Conservation (phyloP, 2,329 filamentous ascomycete genomes). For the Verticillium zaregamsianum region DNA sequence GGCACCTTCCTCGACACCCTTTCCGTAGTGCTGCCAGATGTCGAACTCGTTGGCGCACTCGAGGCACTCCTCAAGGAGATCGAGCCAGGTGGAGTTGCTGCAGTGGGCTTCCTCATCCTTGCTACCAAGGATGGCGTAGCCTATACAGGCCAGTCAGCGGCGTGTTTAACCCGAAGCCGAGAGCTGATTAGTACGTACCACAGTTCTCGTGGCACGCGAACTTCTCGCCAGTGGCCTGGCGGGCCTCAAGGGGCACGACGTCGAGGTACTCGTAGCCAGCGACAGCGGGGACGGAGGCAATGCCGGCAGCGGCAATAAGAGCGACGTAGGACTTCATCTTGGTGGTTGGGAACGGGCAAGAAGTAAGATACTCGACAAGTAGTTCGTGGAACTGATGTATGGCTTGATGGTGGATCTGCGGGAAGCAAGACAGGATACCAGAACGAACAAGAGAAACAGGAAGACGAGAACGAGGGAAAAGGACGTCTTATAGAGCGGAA, state of each 20-base stretch:
- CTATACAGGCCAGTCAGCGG: slow-evolving; percentile 11
- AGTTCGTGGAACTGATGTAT: neutral
- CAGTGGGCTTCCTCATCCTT: slow-evolving; percentile 27
- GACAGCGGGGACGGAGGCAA: neutral
- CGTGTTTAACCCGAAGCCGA: neutral
- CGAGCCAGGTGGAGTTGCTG: slow-evolving; percentile 30
- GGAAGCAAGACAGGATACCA: neutral
- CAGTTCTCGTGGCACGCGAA: slow-evolving; percentile 38
- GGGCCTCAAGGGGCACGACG: slow-evolving; percentile 8
- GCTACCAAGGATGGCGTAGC: slow-evolving; percentile 29
- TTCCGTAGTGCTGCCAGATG: slow-evolving; percentile 41
- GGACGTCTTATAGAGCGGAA: neutral
- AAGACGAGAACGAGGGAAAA: neutral
- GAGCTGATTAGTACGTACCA: slow-evolving; percentile 23
- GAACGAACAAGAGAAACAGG: neutral
- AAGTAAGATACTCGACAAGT: neutral
- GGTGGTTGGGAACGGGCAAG: neutral
- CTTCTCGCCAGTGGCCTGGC: slow-evolving; percentile 7
- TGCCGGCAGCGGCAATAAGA: neutral
- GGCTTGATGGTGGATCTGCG: neutral
- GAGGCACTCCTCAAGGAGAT: slow-evolving; percentile 35
- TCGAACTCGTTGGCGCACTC: slow-evolving; percentile 36
- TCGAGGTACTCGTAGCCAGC: slow-evolving; percentile 1
- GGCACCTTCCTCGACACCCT: slow-evolving; percentile 26
- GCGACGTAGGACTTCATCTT: slow-evolving; percentile 2